Conservation (phyloP, 140 eudicot species). For the Bidens hawaiensis region DNA sequence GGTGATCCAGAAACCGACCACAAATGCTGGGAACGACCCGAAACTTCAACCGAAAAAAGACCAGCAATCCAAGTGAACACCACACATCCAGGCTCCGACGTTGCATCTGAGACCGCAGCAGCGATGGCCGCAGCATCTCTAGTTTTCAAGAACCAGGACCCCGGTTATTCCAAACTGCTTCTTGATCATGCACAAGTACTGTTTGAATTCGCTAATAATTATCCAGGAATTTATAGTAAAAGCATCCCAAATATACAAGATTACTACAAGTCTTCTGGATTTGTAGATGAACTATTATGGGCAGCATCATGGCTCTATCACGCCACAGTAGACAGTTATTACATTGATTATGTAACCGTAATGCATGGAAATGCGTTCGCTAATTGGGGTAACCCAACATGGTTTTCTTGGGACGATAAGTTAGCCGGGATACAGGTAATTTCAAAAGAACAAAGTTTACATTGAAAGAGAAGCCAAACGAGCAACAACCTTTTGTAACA, state of each 20-base stretch:
- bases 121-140: conserved; percentile 86
- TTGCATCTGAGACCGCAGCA: conserved; percentile 87
- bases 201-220: conserved; percentile 55
- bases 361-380: conserved; percentile 52
- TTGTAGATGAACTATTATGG: conserved; percentile 78
- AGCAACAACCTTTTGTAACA: too few relatives aligned
- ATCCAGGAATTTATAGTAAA: conserved; percentile 50
- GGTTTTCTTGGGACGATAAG: conserved; percentile 86
- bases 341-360: conserved; percentile 47
- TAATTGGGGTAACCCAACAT: conserved; percentile 58
- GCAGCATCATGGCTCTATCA: conserved; percentile 85
- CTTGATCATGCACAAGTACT: conserved; percentile 56
- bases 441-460: too few relatives aligned
- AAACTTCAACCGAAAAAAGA: conserved; percentile 47
- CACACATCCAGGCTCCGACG: conserved; percentile 70
- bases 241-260: conserved; percentile 56
- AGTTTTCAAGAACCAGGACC: conserved; percentile 49
- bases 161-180: conserved; percentile 45
- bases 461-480: too few relatives aligned
- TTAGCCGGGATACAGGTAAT: conserved; percentile 70
- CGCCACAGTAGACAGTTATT: conserved; percentile 56
- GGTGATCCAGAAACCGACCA: conserved; percentile 83
- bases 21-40: conserved; percentile 87
- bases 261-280: conserved; percentile 66
- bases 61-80: conserved; percentile 57